Evolutionary conservation across 345 rosid species (phyloP).

Genomic region (Viola odorata): DNA sequence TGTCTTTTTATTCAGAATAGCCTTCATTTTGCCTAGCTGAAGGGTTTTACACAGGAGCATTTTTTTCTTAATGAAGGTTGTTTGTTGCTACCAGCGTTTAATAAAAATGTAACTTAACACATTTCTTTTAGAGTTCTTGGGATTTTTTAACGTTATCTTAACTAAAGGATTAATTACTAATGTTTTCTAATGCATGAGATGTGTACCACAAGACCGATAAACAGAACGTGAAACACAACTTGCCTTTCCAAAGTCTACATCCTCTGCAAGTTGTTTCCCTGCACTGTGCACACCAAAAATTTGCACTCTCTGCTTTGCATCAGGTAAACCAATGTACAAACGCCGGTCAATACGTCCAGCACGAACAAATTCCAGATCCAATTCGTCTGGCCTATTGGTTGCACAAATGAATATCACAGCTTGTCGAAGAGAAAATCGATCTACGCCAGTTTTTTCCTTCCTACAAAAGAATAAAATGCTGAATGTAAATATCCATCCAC

Average conservation of each 20-base stretch:
- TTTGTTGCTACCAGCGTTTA: too few relatives aligned
- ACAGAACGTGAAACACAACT: slow-evolving; percentile 7
- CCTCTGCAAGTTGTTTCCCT: slow-evolving; percentile 77
- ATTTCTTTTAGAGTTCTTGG: too few relatives aligned
- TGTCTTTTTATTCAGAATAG: too few relatives aligned
- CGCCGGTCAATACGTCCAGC: slow-evolving; percentile 93
- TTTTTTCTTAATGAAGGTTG: too few relatives aligned
- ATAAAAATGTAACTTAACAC: too few relatives aligned
- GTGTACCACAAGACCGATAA: neutral
- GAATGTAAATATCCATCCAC: slow-evolving; percentile 14
- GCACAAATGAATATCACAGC: slow-evolving; percentile 99
- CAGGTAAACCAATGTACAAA: slow-evolving; percentile 87
- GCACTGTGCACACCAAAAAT: slow-evolving; percentile 88
- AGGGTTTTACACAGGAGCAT: too few relatives aligned
- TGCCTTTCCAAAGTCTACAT: slow-evolving; percentile 78
- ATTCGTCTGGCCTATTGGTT: slow-evolving; percentile 94
- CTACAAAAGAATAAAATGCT: slow-evolving; percentile 28
- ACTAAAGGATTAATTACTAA: too few relatives aligned
- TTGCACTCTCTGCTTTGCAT: slow-evolving; percentile 84
- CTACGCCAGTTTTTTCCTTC: slow-evolving; percentile 82
- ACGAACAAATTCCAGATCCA: slow-evolving; percentile 92
- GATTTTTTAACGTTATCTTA: too few relatives aligned
- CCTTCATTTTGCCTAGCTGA: too few relatives aligned
- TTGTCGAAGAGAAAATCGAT: slow-evolving; percentile 86
- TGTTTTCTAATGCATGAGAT: too few relatives aligned